Evolutionary conservation across 495 filamentous ascomycete species (phyloP), one percentile per base, ranked within the genome.

Genomic region (Trichoderma orchidacearum): DNA sequence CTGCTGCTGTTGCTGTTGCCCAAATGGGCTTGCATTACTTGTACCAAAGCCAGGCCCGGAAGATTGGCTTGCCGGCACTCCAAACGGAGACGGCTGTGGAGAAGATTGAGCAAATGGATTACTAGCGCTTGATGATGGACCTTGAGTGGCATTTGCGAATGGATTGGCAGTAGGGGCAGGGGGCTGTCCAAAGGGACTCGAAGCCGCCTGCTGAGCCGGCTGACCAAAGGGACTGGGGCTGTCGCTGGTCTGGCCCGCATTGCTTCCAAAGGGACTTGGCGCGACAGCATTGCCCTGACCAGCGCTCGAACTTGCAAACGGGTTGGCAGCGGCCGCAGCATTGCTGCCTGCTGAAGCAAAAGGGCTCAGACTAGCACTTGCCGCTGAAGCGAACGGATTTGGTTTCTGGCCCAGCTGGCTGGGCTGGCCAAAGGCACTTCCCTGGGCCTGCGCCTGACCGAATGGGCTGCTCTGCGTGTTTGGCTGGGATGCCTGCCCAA

Each of bases 401-500:
- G 29, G 27, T 30, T 56, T 45, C 8, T 38, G 57, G 29, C 56
- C 52, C 25, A 55, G 57, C 18, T 62, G 62, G 8, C 58, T 28
- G 27, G 54, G n/a, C 29, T 62, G 66, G 23, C 62, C 52, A 27
- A 64, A 61, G 9, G 45, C 45, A 17, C 15, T 53, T 51, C 30
- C 21, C 45, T 63, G 66, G 8, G 68, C 64, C 18, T 8, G 66
- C 67, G 13, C 65, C 58, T 67, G 59, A 0, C 68, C 68, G 56
- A 70, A 70, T 12, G 66, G 58, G 11, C 62, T 58, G 23, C 61
- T 32, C 55, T 66, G 57, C 1, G 67, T 66, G 48, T 70, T 68
- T 18, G 68, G 65, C 29, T 72, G 66, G 9, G 74, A 59, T 17
- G 71, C 58, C 55, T 76, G 72, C 0, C 69, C 71, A 62, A 76